Conservation (phyloP, 2,329 filamentous ascomycete genomes). For the Fusarium poae region DNA sequence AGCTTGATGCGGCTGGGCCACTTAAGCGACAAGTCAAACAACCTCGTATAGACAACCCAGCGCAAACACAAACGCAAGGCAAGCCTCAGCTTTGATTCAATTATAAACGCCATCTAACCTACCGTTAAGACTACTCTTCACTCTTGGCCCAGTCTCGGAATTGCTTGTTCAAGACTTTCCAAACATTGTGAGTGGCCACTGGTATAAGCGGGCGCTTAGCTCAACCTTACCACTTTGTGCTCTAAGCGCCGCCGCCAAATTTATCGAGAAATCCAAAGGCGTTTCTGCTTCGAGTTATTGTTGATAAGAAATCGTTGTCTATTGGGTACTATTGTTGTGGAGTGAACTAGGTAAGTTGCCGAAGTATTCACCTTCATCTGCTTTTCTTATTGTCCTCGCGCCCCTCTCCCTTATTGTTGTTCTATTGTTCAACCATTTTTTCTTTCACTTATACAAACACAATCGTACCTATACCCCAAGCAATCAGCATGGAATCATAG, state of each 20-base stretch:
- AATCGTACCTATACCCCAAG: slow-evolving; percentile 30
- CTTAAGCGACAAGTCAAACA: slow-evolving; percentile 39
- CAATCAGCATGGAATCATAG: slow-evolving; percentile 48
- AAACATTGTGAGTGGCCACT: slow-evolving; percentile 43
- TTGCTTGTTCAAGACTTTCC: slow-evolving; percentile 26
- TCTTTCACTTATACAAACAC: slow-evolving; percentile 32
- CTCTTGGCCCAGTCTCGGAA: slow-evolving; percentile 43
- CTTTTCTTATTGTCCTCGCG: slow-evolving; percentile 47
- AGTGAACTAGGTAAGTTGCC: slow-evolving; percentile 43
- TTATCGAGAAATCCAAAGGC: slow-evolving; percentile 28
- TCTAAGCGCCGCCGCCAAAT: slow-evolving; percentile 48
- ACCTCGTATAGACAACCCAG: slow-evolving; percentile 29
- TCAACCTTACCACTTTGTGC: slow-evolving; percentile 18
- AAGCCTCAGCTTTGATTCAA: slow-evolving; percentile 18
- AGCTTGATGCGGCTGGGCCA: slow-evolving; percentile 46
- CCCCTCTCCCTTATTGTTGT: slow-evolving; percentile 28
- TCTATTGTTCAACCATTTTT: slow-evolving; percentile 34
- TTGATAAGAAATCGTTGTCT: slow-evolving; percentile 29
- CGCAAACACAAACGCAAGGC: slow-evolving; percentile 13
- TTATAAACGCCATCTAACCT: slow-evolving; percentile 18
- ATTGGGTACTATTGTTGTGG: slow-evolving; percentile 43
- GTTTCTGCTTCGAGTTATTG: slow-evolving; percentile 37
- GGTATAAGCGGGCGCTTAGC: slow-evolving; percentile 45
- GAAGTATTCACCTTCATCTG: slow-evolving; percentile 31
- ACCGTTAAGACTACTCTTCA: slow-evolving; percentile 9